Evolutionary conservation across 2,329 filamentous ascomycete genomes (phyloP).

Genomic region (Metarhizium guizhouense): DNA sequence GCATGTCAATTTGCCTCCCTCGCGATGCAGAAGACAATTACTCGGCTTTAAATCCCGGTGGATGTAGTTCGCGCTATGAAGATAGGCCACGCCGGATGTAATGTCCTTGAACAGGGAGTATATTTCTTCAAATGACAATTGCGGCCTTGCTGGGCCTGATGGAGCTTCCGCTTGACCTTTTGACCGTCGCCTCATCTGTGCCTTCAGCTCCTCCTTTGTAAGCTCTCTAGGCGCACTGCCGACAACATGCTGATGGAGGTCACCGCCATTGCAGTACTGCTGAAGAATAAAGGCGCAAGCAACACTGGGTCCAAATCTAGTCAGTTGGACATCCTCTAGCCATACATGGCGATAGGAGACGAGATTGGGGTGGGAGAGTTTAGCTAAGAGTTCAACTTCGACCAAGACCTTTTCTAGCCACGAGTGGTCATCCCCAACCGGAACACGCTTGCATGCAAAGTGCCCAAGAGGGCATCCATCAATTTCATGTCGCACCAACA

Average conservation of each 20-base stretch:
- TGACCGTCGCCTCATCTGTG: constrained; percentile 73
- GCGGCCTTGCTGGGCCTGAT: constrained; percentile 35
- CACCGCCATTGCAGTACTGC: constrained; percentile 92
- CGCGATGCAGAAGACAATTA: constrained; percentile 82
- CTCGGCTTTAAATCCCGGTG: constrained; percentile 93
- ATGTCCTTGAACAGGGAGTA: constrained; percentile 96
- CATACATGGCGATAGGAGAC: constrained; percentile 97
- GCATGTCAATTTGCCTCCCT: constrained; percentile 62
- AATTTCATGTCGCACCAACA: constrained; percentile 87
- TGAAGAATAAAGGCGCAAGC: constrained; percentile 95
- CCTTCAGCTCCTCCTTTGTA: constrained; percentile 81
- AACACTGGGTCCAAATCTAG: constrained; percentile 79
- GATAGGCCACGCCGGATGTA: constrained; percentile 79
- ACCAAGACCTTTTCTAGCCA: constrained; percentile 92
- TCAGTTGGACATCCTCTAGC: constrained; percentile 82
- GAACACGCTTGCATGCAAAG: constrained; percentile 95
- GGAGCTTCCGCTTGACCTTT: constrained; percentile 64
- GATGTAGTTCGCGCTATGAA: constrained; percentile 88
- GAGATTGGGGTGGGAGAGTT: constrained; percentile 86
- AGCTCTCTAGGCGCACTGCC: constrained; percentile 52
- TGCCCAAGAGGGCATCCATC: constrained; percentile 82
- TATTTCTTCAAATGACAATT: constrained; percentile 74
- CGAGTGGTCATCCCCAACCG: constrained; percentile 85
- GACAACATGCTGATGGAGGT: constrained; percentile 81
- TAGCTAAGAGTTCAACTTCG: constrained; percentile 87